Evolutionary conservation across 2,329 filamentous ascomycete genomes (phyloP).

Genomic region (Dactylonectria macrodidyma): DNA sequence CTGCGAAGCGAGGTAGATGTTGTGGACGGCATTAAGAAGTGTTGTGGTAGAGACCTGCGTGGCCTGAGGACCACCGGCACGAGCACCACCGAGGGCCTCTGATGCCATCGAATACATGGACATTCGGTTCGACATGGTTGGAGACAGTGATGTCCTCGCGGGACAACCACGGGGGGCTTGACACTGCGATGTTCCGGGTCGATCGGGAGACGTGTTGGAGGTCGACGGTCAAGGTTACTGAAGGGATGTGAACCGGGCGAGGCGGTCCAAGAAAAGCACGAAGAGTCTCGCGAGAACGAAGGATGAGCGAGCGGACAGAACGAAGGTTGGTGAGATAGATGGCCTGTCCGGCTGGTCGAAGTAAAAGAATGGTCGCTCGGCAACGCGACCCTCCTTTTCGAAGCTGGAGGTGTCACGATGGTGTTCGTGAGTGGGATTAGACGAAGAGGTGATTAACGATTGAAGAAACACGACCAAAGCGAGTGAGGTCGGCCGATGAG

Average conservation of each 20-base stretch:
- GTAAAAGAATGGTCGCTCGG: constrained; percentile 46
- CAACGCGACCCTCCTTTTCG: constrained; percentile 51
- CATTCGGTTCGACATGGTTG: constrained; percentile 73
- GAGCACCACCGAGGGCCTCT: constrained; percentile 71
- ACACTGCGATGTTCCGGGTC: constrained; percentile 38
- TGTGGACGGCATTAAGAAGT: constrained; percentile 91
- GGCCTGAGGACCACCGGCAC: constrained; percentile 76
- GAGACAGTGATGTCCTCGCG: constrained; percentile 51
- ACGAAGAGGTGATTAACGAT: constrained; percentile 52
- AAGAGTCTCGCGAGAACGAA: constrained; percentile 32
- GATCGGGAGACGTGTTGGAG: constrained; percentile 24
- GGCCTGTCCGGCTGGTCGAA: constrained; percentile 36
- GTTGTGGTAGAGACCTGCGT: constrained; percentile 93
- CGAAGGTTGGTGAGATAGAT: constrained; percentile 29
- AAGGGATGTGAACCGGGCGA: constrained; percentile 20
- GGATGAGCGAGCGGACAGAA: constrained; percentile 37
- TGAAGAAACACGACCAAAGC: constrained; percentile 66
- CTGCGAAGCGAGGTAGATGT: constrained; percentile 85
- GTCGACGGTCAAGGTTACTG: constrained; percentile 31
- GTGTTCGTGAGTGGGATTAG: constrained; percentile 31
- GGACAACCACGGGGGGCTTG: constrained; percentile 56
- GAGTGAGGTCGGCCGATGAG: constrained; percentile 66
- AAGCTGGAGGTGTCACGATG: constrained; percentile 35
- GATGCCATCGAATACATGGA: constrained; percentile 79
- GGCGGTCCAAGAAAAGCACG: constrained; percentile 20